phyloP scores from a whole-genome alignment of 352 stramenopile genomes.

The Pythium brassicae region DNA sequence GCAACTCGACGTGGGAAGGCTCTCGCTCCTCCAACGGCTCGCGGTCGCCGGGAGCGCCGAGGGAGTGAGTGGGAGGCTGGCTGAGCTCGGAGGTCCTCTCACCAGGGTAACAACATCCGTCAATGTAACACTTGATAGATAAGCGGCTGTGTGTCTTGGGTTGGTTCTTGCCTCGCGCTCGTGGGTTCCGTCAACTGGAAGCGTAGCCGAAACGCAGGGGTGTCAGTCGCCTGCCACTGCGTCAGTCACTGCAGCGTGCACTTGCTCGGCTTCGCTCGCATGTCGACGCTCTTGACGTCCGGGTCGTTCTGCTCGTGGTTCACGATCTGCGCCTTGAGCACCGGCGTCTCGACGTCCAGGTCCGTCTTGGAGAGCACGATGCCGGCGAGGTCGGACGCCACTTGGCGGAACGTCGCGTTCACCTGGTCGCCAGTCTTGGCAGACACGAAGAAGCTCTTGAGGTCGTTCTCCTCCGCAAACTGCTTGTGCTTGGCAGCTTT shows the following conservation, averaged over 20 bases:
- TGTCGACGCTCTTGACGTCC: conserved; percentile 78
- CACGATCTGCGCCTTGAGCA: conserved; percentile 90
- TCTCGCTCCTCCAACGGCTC: not conserved
- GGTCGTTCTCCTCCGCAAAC: conserved; percentile 92
- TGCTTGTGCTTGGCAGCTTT: conserved; percentile 87
- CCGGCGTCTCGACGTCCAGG: conserved; percentile 73
- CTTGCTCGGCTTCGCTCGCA: conserved; percentile 38
- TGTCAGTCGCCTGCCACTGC: no score
- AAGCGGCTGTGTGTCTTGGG: conserved; percentile 15
- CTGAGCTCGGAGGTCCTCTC: not conserved
- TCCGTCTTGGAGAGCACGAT: conserved; percentile 83
- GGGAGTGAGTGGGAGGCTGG: not conserved
- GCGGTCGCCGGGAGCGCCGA: not conserved
- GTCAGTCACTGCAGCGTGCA: conserved; percentile 51
- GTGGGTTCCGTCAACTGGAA: no score
- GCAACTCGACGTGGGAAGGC: not conserved
- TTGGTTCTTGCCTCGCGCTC: not conserved
- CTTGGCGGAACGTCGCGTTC: conserved; percentile 80
- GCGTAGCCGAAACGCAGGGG: not conserved
- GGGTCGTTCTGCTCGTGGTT: conserved; percentile 91
- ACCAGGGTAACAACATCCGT: conserved; percentile 52
- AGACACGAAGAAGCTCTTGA: conserved; percentile 91
- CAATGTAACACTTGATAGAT: conserved; percentile 78
- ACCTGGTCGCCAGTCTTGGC: conserved; percentile 93
- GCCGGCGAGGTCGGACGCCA: conserved; percentile 80